Base-by-base conservation (phyloP, 345 rosid genomes). In the Physaria fendleri region DNA sequence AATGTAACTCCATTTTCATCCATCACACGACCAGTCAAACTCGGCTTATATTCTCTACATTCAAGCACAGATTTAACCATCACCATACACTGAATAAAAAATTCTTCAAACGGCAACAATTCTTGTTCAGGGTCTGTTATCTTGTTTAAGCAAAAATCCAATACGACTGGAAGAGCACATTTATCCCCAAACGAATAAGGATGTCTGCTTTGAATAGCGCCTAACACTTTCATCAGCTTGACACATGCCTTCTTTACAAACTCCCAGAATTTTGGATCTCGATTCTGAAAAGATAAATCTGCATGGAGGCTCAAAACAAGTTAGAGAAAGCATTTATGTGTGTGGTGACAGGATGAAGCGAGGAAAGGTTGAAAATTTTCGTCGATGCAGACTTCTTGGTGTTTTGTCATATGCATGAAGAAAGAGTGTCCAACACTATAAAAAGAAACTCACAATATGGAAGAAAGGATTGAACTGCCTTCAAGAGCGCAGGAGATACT, bases 71-170 rank as follows among this genome's bases (percentile, higher is more conserved):
- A 57, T 73, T 93, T 93, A 66, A 79, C 96, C 88, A 89, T 74
- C 62, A 93, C 90, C 99, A 93, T 93, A 74, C 99, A 93, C 73
- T 93, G 93, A 73, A 93, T 89, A 59, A 81, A 69, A 74, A 93
- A 87, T 59, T 83, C 78, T 75, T 85, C 90, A 68, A 83, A 93
- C 21, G 85, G 78, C 28, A 78, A 35, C 46, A 81, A 30, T 34
- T 74, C 79, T 33, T 81, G 78, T 62, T 79, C 85, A 27, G 91
- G 94, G 55, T 86, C 87, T 14, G 75, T 78, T 52, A 93, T 93
- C 79, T 73, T 89, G 76, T 74, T 87, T 78, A 93, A 79, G 78
- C 95, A 93, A 75, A 93, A 93, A 78, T 82, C 87, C 84, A 89
- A 53, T 42, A 89, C 83, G 49, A 67, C 77, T 53, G 80, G 94